phyloP scores from a whole-genome alignment of 2,329 filamentous ascomycete species.

The Clonostachys byssicola region DNA sequence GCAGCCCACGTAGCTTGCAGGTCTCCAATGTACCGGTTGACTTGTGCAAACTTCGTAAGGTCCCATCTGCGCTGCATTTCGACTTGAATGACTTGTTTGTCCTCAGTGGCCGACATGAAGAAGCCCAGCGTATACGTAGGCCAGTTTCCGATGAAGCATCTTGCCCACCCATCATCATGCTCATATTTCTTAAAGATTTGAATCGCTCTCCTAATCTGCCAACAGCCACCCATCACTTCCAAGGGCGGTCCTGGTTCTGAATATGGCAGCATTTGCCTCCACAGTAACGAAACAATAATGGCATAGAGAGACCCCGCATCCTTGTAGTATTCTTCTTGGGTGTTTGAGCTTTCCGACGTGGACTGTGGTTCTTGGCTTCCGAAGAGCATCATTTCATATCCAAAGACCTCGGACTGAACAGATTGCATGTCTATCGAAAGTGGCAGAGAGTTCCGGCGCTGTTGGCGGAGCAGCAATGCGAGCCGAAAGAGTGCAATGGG shows the following conservation, averaged over 20 bases:
- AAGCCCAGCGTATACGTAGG: constrained; percentile 12
- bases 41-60: neutral
- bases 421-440: neutral
- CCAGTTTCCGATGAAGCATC: constrained; percentile 17
- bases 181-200: constrained; percentile 6
- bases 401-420: neutral
- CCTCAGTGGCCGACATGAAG: constrained; percentile 1
- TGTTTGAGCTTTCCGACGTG: neutral
- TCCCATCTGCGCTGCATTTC: neutral
- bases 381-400: neutral
- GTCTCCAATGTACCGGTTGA: neutral
- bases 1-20: neutral
- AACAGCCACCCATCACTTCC: constrained; percentile 3
- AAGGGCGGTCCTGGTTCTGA: neutral
- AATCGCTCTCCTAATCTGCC: constrained; percentile 8
- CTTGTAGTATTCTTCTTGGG: constrained; percentile 2
- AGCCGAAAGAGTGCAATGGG: constrained; percentile 10
- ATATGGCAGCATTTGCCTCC: neutral
- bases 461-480: constrained; percentile 4
- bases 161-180: constrained; percentile 9
- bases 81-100: neutral
- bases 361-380: neutral
- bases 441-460: constrained; percentile 1
- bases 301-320: constrained; percentile 11
- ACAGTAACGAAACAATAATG: constrained; percentile 9